Conservation (phyloP, 2,329 filamentous ascomycete species). For the Dothiorella sarmentorum region DNA sequence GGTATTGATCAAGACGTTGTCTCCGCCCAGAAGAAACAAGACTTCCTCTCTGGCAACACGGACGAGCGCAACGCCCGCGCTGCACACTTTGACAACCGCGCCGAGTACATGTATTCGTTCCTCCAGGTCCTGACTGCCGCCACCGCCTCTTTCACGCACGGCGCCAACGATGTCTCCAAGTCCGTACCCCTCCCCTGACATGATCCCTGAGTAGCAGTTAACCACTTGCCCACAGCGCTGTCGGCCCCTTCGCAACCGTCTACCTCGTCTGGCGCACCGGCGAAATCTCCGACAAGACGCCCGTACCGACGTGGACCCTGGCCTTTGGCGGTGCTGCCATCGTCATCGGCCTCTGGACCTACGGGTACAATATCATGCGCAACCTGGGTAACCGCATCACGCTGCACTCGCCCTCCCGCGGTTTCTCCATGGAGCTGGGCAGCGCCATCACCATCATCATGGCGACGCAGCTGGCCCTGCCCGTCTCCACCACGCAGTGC, state of each 20-base stretch:
- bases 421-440: constrained; percentile 40
- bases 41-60: constrained; percentile 51
- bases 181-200: constrained; percentile 42
- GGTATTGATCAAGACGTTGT: constrained; percentile 52
- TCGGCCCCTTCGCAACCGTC: constrained; percentile 62
- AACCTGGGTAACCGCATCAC: constrained; percentile 61
- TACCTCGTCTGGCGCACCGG: constrained; percentile 58
- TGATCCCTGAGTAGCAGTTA: constrained; percentile 29
- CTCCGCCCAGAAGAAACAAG: constrained; percentile 39
- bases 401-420: constrained; percentile 59
- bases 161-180: constrained; percentile 58
- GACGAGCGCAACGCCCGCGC: constrained; percentile 56
- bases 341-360: constrained; percentile 58
- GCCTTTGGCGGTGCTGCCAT: constrained; percentile 52
- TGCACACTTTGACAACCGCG: constrained; percentile 59
- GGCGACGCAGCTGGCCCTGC: constrained; percentile 55
- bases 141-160: constrained; percentile 70
- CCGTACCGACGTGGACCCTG: constrained; percentile 60
- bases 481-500: constrained; percentile 63
- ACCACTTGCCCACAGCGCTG: constrained; percentile 29
- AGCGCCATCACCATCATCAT: constrained; percentile 61
- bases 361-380: constrained; percentile 64
- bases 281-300: constrained; percentile 42
- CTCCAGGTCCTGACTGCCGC: constrained; percentile 52
- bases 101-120: constrained; percentile 62